Evolutionary conservation across 352 stramenopile genomes (phyloP).

Genomic region (Globisporangium nunn): DNA sequence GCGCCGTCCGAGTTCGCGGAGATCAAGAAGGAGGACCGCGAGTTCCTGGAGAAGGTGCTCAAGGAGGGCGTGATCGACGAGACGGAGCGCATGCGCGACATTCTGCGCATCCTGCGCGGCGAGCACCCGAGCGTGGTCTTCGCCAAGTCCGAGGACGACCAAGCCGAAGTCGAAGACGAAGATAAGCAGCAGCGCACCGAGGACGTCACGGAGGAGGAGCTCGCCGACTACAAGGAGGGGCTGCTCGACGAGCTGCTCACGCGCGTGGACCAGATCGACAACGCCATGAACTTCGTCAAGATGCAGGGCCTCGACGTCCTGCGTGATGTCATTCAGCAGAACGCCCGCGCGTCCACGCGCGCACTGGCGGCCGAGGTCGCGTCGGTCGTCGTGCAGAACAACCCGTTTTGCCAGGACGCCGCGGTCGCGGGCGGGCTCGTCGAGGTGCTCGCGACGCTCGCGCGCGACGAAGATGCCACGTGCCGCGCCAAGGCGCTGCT

Average conservation of each 20-base stretch:
- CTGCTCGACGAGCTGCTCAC: slow-evolving; percentile 81
- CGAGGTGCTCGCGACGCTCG: slow-evolving; percentile 58
- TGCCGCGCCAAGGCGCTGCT: slow-evolving; percentile 76
- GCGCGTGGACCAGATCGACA: slow-evolving; percentile 85
- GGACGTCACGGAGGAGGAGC: slow-evolving; percentile 46
- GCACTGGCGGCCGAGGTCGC: slow-evolving; percentile 70
- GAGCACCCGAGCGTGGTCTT: slow-evolving; percentile 74
- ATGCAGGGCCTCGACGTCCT: slow-evolving; percentile 63
- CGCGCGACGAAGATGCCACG: slow-evolving; percentile 41
- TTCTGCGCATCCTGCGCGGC: slow-evolving; percentile 73
- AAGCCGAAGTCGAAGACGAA: slow-evolving; percentile 21
- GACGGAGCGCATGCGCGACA: slow-evolving; percentile 77
- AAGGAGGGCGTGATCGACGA: slow-evolving; percentile 83
- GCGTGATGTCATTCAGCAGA: slow-evolving; percentile 49
- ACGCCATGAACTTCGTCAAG: slow-evolving; percentile 85
- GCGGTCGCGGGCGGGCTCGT: slow-evolving; percentile 54
- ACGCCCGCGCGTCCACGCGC: slow-evolving; percentile 39
- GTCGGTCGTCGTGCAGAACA: slow-evolving; percentile 84
- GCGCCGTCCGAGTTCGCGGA: slow-evolving; percentile 47
- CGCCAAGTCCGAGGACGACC: slow-evolving; percentile 30
- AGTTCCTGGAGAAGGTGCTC: slow-evolving; percentile 79
- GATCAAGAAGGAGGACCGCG: slow-evolving; percentile 71
- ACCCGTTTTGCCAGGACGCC: slow-evolving; percentile 73
- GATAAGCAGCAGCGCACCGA: slow-evolving; percentile 20
- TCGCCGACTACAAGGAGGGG: slow-evolving; percentile 72